These are phyloP conservation scores for Fusarium tanahbumbuense DNA, from an alignment of 2,329 filamentous ascomycete species.

Conservation along the genomic window DNA sequence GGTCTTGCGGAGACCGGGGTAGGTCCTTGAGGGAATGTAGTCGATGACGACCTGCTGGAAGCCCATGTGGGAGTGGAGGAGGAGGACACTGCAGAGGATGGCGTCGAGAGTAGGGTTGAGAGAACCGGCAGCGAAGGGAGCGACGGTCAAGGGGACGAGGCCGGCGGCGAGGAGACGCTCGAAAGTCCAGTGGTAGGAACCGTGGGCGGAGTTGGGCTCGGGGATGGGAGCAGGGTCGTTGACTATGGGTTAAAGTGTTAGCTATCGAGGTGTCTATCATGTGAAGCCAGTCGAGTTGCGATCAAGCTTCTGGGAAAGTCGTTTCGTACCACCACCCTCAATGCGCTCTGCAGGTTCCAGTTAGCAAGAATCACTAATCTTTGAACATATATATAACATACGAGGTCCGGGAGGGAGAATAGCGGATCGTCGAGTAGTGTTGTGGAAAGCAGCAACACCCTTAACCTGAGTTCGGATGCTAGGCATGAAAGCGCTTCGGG, in stretches of 20 bases:
- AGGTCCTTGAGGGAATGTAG: conserved; percentile 81
- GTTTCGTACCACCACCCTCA: conserved; percentile 74
- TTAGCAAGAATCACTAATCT: conserved; percentile 55
- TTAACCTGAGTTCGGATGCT: conserved; percentile 49
- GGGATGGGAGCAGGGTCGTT: conserved; percentile 89
- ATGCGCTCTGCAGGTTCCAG: conserved; percentile 70
- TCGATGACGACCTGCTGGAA: conserved; percentile 92
- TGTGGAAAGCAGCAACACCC: conserved; percentile 86
- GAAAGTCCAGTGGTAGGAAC: conserved; percentile 98
- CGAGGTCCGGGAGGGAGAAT: conserved; percentile 89
- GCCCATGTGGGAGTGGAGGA: conserved; percentile 95
- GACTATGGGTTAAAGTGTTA: conserved; percentile 60
- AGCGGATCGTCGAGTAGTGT: conserved; percentile 77
- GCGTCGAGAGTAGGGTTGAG: conserved; percentile 92
- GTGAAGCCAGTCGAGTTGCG: conserved; percentile 27
- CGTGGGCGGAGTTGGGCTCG: conserved; percentile 78
- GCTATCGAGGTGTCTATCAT: conserved; percentile 30
- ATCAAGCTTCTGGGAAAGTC: conserved; percentile 22
- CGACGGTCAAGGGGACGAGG: conserved; percentile 86
- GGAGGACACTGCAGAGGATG: conserved; percentile 81
- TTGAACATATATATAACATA: conserved; percentile 33
- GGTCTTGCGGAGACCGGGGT: conserved; percentile 74
- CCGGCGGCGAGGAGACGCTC: conserved; percentile 86
- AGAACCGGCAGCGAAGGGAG: conserved; percentile 91
- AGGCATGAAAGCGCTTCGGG: conserved; percentile 51